These are phyloP conservation scores for Talaromyces atroroseus DNA, from an alignment of 2,329 filamentous ascomycete species.

Conservation along the genomic window DNA sequence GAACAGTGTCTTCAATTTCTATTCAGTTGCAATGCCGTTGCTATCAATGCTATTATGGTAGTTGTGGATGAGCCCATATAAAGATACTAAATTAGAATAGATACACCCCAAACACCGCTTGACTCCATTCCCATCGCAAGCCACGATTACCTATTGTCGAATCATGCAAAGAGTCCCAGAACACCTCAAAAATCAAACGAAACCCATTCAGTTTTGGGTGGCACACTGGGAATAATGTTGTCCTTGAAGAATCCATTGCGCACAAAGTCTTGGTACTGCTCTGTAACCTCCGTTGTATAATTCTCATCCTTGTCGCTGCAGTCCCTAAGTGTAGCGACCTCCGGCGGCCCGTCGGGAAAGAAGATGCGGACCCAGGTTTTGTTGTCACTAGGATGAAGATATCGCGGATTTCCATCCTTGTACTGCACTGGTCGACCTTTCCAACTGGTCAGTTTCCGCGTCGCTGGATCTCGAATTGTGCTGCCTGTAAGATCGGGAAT, in stretches of 20 bases:
- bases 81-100: background rate
- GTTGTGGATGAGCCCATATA: background rate
- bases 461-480: conserved; percentile 30
- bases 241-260: conserved; percentile 63
- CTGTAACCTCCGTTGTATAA: conserved; percentile 50
- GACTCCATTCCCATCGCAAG: background rate
- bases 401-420: conserved; percentile 46
- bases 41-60: background rate
- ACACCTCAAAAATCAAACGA: conserved; percentile 61
- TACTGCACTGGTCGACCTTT: conserved; percentile 61
- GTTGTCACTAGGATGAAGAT: conserved; percentile 47
- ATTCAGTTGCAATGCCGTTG: background rate
- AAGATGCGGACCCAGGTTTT: conserved; percentile 61
- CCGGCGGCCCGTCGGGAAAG: conserved; percentile 66
- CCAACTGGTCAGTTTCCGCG: conserved; percentile 50
- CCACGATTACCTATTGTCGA: background rate
- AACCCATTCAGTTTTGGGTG: conserved; percentile 72
- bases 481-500: conserved; percentile 34
- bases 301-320: conserved; percentile 49
- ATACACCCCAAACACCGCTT: background rate
- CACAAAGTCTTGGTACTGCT: conserved; percentile 60
- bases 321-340: conserved; percentile 38
- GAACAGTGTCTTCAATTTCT: too few species aligned
- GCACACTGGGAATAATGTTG: conserved; percentile 67
- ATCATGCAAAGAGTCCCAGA: background rate